Evolutionary conservation across 2,329 filamentous ascomycete species (phyloP).

Genomic region (Aspergillus intermedius): DNA sequence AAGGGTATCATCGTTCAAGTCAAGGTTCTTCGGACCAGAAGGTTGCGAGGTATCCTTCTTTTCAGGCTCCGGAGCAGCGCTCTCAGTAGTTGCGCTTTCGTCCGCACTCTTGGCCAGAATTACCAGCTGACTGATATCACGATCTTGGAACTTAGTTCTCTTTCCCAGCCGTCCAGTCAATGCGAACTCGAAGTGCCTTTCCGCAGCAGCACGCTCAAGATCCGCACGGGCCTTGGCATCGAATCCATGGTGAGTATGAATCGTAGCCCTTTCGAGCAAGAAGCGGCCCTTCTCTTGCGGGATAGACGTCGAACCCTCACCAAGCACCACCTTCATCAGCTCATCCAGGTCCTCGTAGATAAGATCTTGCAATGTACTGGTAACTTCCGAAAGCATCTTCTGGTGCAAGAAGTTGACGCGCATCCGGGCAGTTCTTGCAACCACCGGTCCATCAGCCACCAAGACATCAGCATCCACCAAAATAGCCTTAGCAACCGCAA

Average conservation of each 20-base stretch:
- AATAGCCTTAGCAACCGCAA: conserved; percentile 64
- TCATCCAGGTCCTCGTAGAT: conserved; percentile 55
- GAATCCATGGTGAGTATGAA: conserved; percentile 76
- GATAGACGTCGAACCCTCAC: conserved; percentile 17
- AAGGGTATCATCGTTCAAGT: conserved; percentile 87
- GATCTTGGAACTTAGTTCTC: conserved; percentile 40
- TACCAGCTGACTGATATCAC: conserved; percentile 70
- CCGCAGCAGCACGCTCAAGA: conserved; percentile 59
- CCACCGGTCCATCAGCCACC: conserved; percentile 35
- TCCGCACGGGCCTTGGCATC: conserved; percentile 68
- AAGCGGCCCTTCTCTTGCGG: conserved; percentile 59
- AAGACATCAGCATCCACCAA: conserved; percentile 45
- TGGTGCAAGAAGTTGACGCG: conserved; percentile 70
- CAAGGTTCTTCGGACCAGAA: conserved; percentile 59
- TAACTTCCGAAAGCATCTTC: conserved; percentile 57
- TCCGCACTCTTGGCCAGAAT: conserved; percentile 73
- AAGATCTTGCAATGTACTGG: conserved; percentile 51
- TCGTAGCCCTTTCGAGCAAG: conserved; percentile 72
- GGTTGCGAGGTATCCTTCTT: conserved; percentile 19
- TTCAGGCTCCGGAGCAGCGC: conserved; percentile 5
- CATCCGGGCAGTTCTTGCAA: conserved; percentile 56
- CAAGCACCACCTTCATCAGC: conserved; percentile 40
- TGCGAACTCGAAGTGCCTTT: conserved; percentile 70
- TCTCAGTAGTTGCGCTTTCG: conserved; percentile 14
- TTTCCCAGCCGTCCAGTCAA: conserved; percentile 81